Evolutionary conservation across 345 rosid species (phyloP), one percentile per base, ranked within the genome.

Genomic region (Bruguiera gymnorhiza): DNA sequence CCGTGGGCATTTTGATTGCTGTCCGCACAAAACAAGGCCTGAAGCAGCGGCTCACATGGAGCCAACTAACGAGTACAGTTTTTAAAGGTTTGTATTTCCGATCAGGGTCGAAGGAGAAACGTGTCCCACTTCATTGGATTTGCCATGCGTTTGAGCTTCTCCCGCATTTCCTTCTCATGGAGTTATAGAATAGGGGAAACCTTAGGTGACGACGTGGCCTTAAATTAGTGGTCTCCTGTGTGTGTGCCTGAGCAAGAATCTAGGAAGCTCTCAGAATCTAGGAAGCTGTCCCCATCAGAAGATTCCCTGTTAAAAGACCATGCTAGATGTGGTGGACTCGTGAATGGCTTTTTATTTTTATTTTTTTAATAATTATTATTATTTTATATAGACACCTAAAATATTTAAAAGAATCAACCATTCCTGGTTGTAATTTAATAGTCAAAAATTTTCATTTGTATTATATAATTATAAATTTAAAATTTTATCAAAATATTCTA

Each of bases 11-110:
- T 27, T 65, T 60, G 56, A 57, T 39, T 67, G 57, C 23, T 3
- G 59, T 16, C 71, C 69, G 19, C 60, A 30, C 60, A n/a, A 8
- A n/a, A 5, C 24, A 11, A 5, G 2, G 69, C 13, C 43, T 8
- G 24, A 34, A 34, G 37, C 5, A 43, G 2, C n/a, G 9, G 51
- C 60, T 71, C 79, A 65, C 83, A 79, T 72, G 81, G 68, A 51
- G 30, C 27, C 58, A n/a, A 31, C 19, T 3, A 13, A 0, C 50
- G 13, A 43, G 50, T 11, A 3, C 50, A 15, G 3, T 13, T 43
- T 43, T 43, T 43, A 5, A 31, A 61, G 26, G 15, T 43, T 31
- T 34, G 16, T 61, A 36, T 20, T 18, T 18, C 6, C 39, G 18
- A 36, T 27, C n/a, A 3, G 29, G 13, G 29, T 6, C 18, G 0